phyloP scores from a whole-genome alignment of 169 alveolate species.

The Besnoitia besnoiti region DNA sequence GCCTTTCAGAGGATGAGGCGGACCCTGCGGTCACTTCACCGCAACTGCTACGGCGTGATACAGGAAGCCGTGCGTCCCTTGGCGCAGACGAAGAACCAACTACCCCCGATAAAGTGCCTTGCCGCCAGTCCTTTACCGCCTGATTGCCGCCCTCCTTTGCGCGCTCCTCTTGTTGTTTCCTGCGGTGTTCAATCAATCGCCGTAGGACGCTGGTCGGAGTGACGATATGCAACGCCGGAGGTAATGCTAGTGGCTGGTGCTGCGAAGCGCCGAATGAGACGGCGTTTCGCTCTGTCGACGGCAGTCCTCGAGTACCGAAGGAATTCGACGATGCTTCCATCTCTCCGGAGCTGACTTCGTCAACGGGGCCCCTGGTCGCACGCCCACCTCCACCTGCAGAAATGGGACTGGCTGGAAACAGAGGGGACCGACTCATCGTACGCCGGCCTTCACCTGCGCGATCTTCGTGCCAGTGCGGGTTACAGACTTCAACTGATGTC shows the following conservation, averaged over 20 bases:
- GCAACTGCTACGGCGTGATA: not conserved
- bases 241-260: not conserved
- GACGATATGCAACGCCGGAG: not conserved
- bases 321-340: not conserved
- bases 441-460: too few relatives aligned
- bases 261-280: not conserved
- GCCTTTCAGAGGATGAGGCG: not conserved
- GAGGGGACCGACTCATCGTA: too few relatives aligned
- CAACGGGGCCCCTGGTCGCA: too few relatives aligned
- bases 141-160: not conserved
- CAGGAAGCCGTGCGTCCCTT: not conserved
- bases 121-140: not conserved
- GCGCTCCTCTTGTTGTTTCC: not conserved
- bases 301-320: not conserved
- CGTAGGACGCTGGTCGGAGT: conserved; percentile 15
- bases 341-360: not conserved
- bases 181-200: not conserved
- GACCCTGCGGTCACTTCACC: not conserved
- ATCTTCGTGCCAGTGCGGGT: too few relatives aligned
- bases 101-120: not conserved
- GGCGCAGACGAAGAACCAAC: not conserved
- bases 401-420: too few relatives aligned
- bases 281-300: not conserved
- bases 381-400: too few relatives aligned
- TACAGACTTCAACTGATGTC: too few relatives aligned